Evolutionary conservation across 192 early-diverging fungal genomes (phyloP), one percentile per base, ranked within the genome.

Genomic region (Backusella mclennaniae): DNA sequence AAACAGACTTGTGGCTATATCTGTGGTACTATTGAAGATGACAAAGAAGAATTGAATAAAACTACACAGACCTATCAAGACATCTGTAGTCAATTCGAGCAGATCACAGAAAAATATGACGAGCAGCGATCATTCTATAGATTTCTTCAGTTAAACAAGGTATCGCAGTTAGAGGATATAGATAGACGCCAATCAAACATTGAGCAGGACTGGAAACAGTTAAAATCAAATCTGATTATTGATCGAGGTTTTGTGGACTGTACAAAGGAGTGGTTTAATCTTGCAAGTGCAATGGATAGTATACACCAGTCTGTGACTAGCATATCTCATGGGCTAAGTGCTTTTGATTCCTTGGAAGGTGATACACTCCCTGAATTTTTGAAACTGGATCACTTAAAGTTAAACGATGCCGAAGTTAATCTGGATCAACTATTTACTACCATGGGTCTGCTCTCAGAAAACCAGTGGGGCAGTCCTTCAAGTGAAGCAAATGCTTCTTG

Each of bases 71-170:
- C 56, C 11, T 63, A 63, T 29, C 56, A 63, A 63, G 56, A 23
- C 3, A 63, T 63, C 3, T 63, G 26, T 12, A 63, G 9, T 29
- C 56, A 29, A 29, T 63, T 63, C 23, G 68, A 69, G 14, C n/a
- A 69, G 3, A n/a, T 26, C 29, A 46, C 36, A 44, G 41, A 72
- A 8, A 31, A 49, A 12, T 46, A 46, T 12, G 70, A 72, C 14
- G 21, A 72, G 12, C 29, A 33, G 15, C 46, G 41, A 14, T 72
- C 70, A 17, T 44, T 44, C n/a, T 72, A 52, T 19, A 39, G 29
- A 29, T 72, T 72, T 17, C 38, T 72, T 17, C n/a, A 72, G 31
- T 46, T 72, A 11, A 39, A 72, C 29, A 72, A 72, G 17, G 42
- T 72, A 1, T 39, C 39, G 6, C 29, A 39, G 3, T 23, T 69